Evolutionary conservation across 176 grass and related monocot genomes (phyloP).

Genomic region (Thalia dealbata): DNA sequence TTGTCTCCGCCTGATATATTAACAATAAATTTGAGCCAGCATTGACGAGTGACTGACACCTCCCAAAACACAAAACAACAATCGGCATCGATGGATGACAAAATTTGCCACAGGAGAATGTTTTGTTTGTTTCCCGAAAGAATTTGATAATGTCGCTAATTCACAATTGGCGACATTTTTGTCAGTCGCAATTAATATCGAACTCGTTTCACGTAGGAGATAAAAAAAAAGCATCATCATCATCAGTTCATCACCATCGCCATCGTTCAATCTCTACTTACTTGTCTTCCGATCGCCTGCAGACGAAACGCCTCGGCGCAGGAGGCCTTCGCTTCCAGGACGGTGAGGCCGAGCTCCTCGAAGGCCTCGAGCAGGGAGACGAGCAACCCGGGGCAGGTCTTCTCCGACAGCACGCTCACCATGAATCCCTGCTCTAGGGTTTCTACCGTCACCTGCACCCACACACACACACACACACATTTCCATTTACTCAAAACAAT

Average conservation of each 20-base stretch:
- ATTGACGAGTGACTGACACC: too few species aligned
- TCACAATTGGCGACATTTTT: not conserved
- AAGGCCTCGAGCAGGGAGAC: slow-evolving; percentile 64
- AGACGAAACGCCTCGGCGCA: slow-evolving; percentile 70
- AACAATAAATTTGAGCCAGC: too few species aligned
- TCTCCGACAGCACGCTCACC: slow-evolving; percentile 66
- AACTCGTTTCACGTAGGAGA: not conserved
- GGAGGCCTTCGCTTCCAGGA: slow-evolving; percentile 69
- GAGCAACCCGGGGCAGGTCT: slow-evolving; percentile 62
- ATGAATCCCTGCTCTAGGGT: slow-evolving; percentile 75
- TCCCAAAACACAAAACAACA: too few species aligned
- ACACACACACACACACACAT: not conserved
- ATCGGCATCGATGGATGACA: too few species aligned
- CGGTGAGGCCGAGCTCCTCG: slow-evolving; percentile 72
- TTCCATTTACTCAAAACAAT: too few species aligned
- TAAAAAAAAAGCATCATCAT: too few species aligned
- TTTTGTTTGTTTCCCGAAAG: too few species aligned
- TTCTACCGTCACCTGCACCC: slow-evolving; percentile 71
- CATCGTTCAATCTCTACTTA: not conserved
- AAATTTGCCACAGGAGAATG: too few species aligned
- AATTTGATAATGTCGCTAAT: not conserved
- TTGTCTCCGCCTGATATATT: slow-evolving; percentile 20
- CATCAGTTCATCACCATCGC: too few species aligned
- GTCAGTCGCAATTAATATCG: not conserved
- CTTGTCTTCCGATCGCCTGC: slow-evolving; percentile 62